Conservation (phyloP, 2,329 filamentous ascomycete species). For the Zalaria obscura region DNA sequence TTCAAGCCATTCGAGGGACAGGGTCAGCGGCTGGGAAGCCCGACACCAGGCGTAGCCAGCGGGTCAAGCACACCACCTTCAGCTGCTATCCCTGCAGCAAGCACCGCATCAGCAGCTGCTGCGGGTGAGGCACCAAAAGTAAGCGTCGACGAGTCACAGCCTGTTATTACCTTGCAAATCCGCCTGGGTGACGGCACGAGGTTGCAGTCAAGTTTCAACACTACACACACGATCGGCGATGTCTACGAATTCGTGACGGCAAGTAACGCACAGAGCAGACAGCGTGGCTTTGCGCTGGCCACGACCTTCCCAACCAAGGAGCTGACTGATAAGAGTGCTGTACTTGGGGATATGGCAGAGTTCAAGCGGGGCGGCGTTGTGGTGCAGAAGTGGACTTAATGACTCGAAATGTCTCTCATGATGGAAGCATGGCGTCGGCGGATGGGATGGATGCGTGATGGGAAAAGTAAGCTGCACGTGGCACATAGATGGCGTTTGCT, state of each 20-base stretch:
- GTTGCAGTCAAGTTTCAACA: constrained; percentile 69
- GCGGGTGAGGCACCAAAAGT: constrained; percentile 25
- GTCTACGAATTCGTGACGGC: constrained; percentile 61
- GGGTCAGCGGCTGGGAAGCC: constrained; percentile 63
- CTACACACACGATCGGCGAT: constrained; percentile 61
- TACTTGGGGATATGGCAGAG: constrained; percentile 32
- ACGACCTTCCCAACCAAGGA: constrained; percentile 79
- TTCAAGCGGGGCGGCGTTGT: constrained; percentile 40
- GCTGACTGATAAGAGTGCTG: constrained; percentile 48
- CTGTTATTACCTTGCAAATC: constrained; percentile 57
- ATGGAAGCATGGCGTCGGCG: too few species aligned
- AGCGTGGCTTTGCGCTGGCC: constrained; percentile 57
- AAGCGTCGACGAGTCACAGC: constrained; percentile 50
- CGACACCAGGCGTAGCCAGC: constrained; percentile 49
- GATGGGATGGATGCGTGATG: too few species aligned
- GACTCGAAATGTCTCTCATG: too few species aligned
- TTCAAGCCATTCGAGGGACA: constrained; percentile 63
- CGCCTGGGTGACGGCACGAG: constrained; percentile 66
- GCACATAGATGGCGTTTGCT: too few species aligned
- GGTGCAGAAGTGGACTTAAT: constrained; percentile 38
- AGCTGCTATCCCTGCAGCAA: constrained; percentile 19
- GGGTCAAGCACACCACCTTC: constrained; percentile 11
- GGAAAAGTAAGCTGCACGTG: too few species aligned
- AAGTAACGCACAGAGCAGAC: constrained; percentile 42
- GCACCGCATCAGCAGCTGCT: constrained; percentile 14